phyloP scores from a whole-genome alignment of 179 eudicot species.

The Nepenthes alata region DNA sequence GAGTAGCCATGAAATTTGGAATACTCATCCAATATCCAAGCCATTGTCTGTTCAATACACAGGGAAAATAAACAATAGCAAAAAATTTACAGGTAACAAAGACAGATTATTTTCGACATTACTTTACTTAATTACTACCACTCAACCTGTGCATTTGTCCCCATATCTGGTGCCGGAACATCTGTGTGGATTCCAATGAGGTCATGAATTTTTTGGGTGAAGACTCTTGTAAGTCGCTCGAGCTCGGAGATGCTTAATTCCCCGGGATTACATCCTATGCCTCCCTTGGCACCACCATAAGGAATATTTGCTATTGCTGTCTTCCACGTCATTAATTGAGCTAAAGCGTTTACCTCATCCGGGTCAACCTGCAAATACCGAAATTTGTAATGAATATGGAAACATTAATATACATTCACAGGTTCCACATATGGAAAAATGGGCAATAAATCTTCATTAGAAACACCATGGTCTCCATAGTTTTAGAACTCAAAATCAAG shows the following conservation, averaged over 20 bases:
- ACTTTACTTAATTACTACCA: neutral
- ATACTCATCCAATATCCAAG: constrained; percentile 94
- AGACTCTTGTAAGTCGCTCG: constrained; percentile 85
- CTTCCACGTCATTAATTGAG: constrained; percentile 98
- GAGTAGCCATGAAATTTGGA: constrained; percentile 91
- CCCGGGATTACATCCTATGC: constrained; percentile 84
- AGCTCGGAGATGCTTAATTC: constrained; percentile 73
- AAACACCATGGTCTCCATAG: neutral
- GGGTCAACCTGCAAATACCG: constrained; percentile 60
- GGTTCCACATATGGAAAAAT: no score
- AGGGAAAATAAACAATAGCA: neutral
- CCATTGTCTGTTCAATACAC: constrained; percentile 66
- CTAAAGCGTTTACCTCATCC: constrained; percentile 97
- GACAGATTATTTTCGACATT: neutral
- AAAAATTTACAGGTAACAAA: neutral
- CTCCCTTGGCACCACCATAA: constrained; percentile 98
- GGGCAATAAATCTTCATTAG: neutral
- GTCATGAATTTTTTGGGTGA: constrained; percentile 93
- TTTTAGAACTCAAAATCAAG: no score
- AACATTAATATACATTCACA: no score
- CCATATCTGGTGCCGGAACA: constrained; percentile 99
- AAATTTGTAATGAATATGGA: neutral
- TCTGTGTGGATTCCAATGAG: constrained; percentile 88
- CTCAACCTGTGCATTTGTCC: constrained; percentile 84
- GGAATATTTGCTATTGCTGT: constrained; percentile 97